Evolutionary conservation across 441 rosid genomes (phyloP).

Genomic region (Mallotus japonicus): DNA sequence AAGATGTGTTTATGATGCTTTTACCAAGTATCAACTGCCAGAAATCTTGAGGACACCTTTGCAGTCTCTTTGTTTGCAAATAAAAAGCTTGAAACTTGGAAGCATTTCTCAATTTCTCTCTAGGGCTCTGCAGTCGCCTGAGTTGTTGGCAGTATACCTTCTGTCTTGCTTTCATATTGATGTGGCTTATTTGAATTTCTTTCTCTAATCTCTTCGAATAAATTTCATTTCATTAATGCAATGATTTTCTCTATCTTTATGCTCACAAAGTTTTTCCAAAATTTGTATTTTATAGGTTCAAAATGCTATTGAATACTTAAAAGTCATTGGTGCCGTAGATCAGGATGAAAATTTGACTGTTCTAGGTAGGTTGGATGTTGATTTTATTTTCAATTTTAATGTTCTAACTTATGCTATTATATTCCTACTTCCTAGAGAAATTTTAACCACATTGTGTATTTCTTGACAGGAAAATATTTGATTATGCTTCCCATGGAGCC

Average conservation of each 20-base stretch:
- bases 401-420: slow-evolving; percentile 4
- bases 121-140: slow-evolving; percentile 90
- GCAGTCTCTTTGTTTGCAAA: slow-evolving; percentile 91
- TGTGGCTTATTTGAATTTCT: background rate
- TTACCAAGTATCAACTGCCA: slow-evolving; percentile 85
- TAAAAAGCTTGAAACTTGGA: slow-evolving; percentile 79
- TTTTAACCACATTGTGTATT: slow-evolving; percentile 17
- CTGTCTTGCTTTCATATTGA: slow-evolving; percentile 12
- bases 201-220: background rate
- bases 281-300: slow-evolving; percentile 53
- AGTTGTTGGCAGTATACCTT: slow-evolving; percentile 57
- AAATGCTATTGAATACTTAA: slow-evolving; percentile 84
- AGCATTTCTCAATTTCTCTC: slow-evolving; percentile 78
- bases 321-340: slow-evolving; percentile 84
- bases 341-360: slow-evolving; percentile 70
- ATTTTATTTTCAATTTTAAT: slow-evolving; percentile 11
- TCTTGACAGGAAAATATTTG: slow-evolving; percentile 70
- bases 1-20: slow-evolving; percentile 75
- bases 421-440: slow-evolving; percentile 17
- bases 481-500: slow-evolving; percentile 92
- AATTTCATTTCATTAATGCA: background rate
- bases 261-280: background rate
- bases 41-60: slow-evolving; percentile 93
- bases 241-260: slow-evolving; percentile 5
- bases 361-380: slow-evolving; percentile 47